phyloP scores from a whole-genome alignment of 495 filamentous ascomycete genomes.

The Penicillium argentinense region DNA sequence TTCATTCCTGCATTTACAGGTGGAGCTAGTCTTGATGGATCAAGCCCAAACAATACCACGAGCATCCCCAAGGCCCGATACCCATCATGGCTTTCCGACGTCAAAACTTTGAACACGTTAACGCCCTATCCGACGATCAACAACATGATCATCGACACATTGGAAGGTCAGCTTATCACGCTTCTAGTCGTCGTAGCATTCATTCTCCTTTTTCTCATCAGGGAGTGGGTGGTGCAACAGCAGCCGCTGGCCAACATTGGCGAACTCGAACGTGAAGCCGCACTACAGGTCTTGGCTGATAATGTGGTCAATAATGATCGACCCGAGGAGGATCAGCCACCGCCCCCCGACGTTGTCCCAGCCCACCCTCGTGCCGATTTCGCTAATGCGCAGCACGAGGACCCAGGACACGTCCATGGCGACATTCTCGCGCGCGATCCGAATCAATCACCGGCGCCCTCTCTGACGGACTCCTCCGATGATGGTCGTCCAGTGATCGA shows the following conservation, averaged over 20 bases:
- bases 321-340: slow-evolving; percentile 18
- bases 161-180: slow-evolving; percentile 94
- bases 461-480: slow-evolving; percentile 26
- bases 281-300: slow-evolving; percentile 42
- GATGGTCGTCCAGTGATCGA: slow-evolving; percentile 13
- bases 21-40: slow-evolving; percentile 13
- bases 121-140: slow-evolving; percentile 75
- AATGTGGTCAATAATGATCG: slow-evolving; percentile 30
- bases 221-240: slow-evolving; percentile 98
- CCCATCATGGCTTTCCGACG: slow-evolving; percentile 63
- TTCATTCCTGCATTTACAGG: slow-evolving; percentile 42
- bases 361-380: slow-evolving; percentile 1
- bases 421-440: slow-evolving; percentile 7
- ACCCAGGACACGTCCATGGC: slow-evolving; percentile 16
- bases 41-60: slow-evolving; percentile 21
- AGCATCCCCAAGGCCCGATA: slow-evolving; percentile 32
- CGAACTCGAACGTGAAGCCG: slow-evolving; percentile 50
- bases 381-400: slow-evolving; percentile 16
- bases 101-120: slow-evolving; percentile 68
- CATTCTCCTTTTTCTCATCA: slow-evolving; percentile 91
- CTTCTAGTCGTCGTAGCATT: slow-evolving; percentile 86
- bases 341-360: slow-evolving; percentile 4
- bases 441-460: slow-evolving; percentile 23
- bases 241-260: slow-evolving; percentile 72
- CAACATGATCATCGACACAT: slow-evolving; percentile 72